Conservation (phyloP, 805 yeast species). For the Zygosaccharomyces bisporus region DNA sequence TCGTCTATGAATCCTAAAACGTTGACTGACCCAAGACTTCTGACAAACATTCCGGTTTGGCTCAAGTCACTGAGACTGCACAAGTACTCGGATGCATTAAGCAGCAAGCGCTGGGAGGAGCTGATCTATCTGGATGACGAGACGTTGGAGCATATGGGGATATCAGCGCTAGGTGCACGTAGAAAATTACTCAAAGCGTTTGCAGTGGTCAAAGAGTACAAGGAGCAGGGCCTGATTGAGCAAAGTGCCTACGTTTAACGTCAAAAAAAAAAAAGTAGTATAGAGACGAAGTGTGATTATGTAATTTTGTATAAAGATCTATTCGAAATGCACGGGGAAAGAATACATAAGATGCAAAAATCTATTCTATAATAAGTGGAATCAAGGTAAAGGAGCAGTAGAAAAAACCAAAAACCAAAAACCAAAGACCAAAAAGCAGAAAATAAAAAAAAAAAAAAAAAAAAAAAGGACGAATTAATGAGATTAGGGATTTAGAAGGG, state of each 20-base stretch:
- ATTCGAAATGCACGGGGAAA: neutral
- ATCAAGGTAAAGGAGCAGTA: neutral
- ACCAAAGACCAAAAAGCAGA: neutral
- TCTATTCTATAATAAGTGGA: neutral
- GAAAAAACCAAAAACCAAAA: neutral
- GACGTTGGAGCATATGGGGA: constrained; percentile 73
- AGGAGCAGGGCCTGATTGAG: constrained; percentile 40
- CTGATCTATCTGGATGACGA: constrained; percentile 68
- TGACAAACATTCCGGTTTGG: constrained; percentile 88
- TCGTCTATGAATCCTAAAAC: constrained; percentile 46
- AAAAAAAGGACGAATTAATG: neutral
- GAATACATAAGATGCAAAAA: neutral
- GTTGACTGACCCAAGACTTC: constrained; percentile 49
- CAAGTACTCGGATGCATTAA: constrained; percentile 84
- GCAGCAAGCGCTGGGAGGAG: constrained; percentile 72
- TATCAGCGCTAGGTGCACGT: constrained; percentile 92
- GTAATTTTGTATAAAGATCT: neutral
- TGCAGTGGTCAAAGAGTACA: constrained; percentile 65
- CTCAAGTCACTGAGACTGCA: constrained; percentile 83
- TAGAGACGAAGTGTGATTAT: neutral
- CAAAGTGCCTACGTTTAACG: constrained; percentile 21
- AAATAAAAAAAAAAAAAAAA: constrained; percentile 5
- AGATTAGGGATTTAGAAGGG: neutral
- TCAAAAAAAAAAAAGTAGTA: too few relatives aligned
- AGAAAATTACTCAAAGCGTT: constrained; percentile 90